Base-by-base conservation (phyloP, 1,139 yeast species). In the Suhomyces anneliseae region DNA sequence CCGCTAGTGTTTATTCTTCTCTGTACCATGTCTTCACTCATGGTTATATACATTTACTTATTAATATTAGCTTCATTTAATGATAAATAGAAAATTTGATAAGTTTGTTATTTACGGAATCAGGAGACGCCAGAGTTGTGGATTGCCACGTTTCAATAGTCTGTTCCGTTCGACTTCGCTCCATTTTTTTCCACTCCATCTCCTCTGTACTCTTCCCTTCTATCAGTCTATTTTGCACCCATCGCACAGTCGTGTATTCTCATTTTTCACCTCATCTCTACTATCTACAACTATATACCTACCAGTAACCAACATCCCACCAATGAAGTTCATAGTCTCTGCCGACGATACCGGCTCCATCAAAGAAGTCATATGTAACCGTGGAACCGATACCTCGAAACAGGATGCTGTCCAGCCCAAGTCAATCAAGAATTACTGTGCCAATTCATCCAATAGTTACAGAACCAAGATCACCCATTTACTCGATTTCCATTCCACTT, bases 351-450 rank as follows among this genome's bases (percentile, higher is more conserved):
- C 78, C 0, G 86, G 86, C 2, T 66, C 75, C 7, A 60, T 81
- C 39, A 82, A 81, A 60, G 87, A 83, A 58, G 69, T 85, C 10
- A 58, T 72, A 6, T 85, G 86, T 54, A 60, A 67, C 34, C 69
- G 74, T 47, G 90, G 90, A 0, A 83, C 89, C 0, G 90, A 87
- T 56, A 85, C 92, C 6, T 84, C 92, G 6, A 72, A 74, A 44
- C 79, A 81, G 57, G 78, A 75, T 43, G 83, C 80, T 0, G 60
- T 64, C n/a, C 84, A 81, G 53, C 86, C 87, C 2, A 71, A 69
- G 41, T 66, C 76, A 34, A 64, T 80, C 24, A 72, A 62, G 42
- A 67, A 73, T 38, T 70, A 69, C 45, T 68, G 76, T 42, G 58
- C 62, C 8, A 72, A 70, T 38, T 34, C 43, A 43, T 78, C 68